A percentile compares a stretch with the other conserved stretches of the same genome.
Conservation (phyloP, 164 flowering plant genomes). For the Nymphaea colorata region DNA sequence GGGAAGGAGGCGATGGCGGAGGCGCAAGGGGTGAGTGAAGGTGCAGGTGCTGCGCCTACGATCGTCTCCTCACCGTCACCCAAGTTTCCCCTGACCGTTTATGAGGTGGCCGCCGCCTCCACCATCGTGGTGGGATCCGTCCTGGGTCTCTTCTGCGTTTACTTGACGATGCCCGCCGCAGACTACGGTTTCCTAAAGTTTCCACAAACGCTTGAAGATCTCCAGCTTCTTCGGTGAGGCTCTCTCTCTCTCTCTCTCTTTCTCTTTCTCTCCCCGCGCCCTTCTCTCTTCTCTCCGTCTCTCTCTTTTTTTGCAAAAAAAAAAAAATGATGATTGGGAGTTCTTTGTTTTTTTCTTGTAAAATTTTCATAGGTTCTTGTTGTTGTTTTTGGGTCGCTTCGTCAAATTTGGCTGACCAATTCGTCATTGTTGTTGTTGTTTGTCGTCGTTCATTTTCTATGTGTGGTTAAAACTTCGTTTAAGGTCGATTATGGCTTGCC, state of each 20-base stretch:
- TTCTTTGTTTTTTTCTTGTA: too few species aligned
- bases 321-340: too few species aligned
- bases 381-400: neutral
- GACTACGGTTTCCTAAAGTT: slow-evolving; percentile 94
- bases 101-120: slow-evolving; percentile 55
- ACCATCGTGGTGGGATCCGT: slow-evolving; percentile 42
- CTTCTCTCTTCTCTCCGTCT: neutral
- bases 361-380: too few species aligned
- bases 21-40: slow-evolving; percentile 3
- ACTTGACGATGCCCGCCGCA: slow-evolving; percentile 75
- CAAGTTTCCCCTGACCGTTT: slow-evolving; percentile 40
- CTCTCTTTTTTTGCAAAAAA: neutral
- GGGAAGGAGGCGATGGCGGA: slow-evolving; percentile 5
- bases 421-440: neutral
- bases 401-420: neutral
- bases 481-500: too few species aligned
- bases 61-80: neutral
- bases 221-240: slow-evolving; percentile 64
- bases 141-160: slow-evolving; percentile 54
- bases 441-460: too few species aligned
- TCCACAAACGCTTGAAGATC: slow-evolving; percentile 79
- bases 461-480: too few species aligned
- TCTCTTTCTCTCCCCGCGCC: neutral
- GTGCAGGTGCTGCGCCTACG: neutral
- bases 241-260: neutral